phyloP scores from a whole-genome alignment of 2,329 filamentous ascomycete genomes.

The Diaporthe caulivora region DNA sequence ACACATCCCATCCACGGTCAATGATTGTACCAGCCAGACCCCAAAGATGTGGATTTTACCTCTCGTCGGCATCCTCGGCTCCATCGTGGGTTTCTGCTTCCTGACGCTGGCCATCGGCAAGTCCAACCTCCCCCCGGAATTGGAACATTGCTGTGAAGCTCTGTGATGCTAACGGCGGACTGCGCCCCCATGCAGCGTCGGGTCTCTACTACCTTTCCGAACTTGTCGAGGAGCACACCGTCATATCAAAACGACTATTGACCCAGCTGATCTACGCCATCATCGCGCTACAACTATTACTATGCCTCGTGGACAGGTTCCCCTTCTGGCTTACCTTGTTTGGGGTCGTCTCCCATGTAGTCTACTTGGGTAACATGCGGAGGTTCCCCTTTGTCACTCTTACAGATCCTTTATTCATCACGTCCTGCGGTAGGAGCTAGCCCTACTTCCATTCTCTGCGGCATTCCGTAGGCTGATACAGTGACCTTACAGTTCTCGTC shows the following conservation, averaged over 20 bases:
- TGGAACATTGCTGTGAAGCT: background rate
- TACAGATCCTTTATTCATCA: conserved; percentile 86
- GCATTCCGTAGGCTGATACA: conserved; percentile 5
- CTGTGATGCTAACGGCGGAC: background rate
- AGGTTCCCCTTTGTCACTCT: conserved; percentile 84
- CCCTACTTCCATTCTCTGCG: background rate
- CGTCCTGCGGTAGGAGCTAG: conserved; percentile 77
- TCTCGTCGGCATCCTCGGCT: conserved; percentile 88
- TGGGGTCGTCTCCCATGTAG: conserved; percentile 82
- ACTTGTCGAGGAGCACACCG: conserved; percentile 97
- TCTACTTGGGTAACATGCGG: conserved; percentile 90
- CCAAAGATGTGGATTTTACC: conserved; percentile 93
- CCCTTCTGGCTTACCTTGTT: conserved; percentile 80
- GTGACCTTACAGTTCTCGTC: conserved; percentile 73
- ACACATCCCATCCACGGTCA: background rate
- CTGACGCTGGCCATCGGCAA: conserved; percentile 92
- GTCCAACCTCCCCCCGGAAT: conserved; percentile 40
- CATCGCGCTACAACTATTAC: conserved; percentile 78
- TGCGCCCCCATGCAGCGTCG: conserved; percentile 71
- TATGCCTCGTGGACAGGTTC: conserved; percentile 87
- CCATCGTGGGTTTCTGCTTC: conserved; percentile 91
- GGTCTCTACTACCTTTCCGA: conserved; percentile 98
- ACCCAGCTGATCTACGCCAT: conserved; percentile 87
- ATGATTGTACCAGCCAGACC: conserved; percentile 7
- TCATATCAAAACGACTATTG: conserved; percentile 89